Base-by-base conservation (phyloP, 2,329 filamentous ascomycete genomes). In the Calonectria pseudoreteaudii region DNA sequence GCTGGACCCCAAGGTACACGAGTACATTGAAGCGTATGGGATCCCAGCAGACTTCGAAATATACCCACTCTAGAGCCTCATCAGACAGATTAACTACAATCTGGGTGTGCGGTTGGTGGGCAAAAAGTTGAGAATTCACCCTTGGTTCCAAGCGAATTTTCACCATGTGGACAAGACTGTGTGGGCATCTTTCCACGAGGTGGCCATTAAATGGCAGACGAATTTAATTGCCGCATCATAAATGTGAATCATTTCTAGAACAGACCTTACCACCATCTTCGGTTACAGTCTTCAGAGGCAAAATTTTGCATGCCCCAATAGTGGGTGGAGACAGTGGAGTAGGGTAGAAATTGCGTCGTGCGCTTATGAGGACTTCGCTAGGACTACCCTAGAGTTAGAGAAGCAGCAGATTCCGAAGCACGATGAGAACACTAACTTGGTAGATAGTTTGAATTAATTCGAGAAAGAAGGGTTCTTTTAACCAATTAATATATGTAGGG, bases 1-100 rank as follows among this genome's bases (percentile, higher is more conserved):
- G 3, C 7, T 72, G 26, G 64, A 66, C 49, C 70, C 50, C 0
- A 60, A 64, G 10, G 62, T 74, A 16, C 69, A 74, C 34, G 53
- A 66, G 3, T 74, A 72, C n/a, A 30, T 60, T 41, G 68, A 64
- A 53, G 23, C 49, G 66, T 68, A 49, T 30, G 50, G 28, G 7
- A 31, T 36, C 16, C n/a, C 30, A 47, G 4, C 8, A 26, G 1
- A 1, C 20, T 2, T 13, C n/a, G n/a, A 14, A 5, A 20, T 3
- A 16, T 30, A 8, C 10, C 28, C 10, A 62, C 26, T n/a, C 5
- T 6, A 6, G 3, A 30, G 3, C 41, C 26, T n/a, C 5, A 5
- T 11, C 3, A 30, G 3, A 11, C 60, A 30, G 3, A 11, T 41
- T 65, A 3, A 49, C 28, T 62, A 20, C 0, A 16, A 23, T 23